These are phyloP conservation scores for Tolypocladium pustulatum DNA, from an alignment of 2,329 filamentous ascomycete species.

Conservation along the genomic window DNA sequence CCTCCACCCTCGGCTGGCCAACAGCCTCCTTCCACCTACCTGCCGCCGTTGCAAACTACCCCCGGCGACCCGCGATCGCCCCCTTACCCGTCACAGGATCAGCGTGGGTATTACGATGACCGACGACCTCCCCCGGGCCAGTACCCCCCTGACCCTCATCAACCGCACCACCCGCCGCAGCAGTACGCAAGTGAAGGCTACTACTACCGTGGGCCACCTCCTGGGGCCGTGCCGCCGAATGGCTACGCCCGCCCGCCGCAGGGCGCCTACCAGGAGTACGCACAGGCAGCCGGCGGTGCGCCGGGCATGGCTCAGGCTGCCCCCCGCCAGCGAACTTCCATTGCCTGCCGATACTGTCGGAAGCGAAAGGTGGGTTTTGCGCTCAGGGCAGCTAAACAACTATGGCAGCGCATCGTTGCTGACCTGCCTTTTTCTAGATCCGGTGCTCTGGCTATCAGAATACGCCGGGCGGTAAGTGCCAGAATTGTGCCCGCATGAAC, in stretches of 20 bases:
- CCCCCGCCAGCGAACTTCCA: conserved; percentile 47
- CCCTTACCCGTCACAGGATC: conserved; percentile 28
- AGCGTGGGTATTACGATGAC: conserved; percentile 26
- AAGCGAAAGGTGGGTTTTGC: conserved; percentile 42
- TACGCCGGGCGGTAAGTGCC: conserved; percentile 47
- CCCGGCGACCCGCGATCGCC: conserved; percentile 21
- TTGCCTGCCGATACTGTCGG: conserved; percentile 50
- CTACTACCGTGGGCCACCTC: conserved; percentile 19
- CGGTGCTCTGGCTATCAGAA: conserved; percentile 51
- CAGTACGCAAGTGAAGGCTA: conserved; percentile 23
- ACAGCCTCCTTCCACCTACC: conserved; percentile 19
- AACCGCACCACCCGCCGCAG: background rate
- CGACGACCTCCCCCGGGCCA: conserved; percentile 18
- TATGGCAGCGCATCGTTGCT: conserved; percentile 5
- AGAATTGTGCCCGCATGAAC: conserved; percentile 51
- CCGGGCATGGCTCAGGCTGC: conserved; percentile 38
- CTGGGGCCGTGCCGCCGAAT: conserved; percentile 18
- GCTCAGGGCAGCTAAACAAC: background rate
- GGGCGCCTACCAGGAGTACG: conserved; percentile 24
- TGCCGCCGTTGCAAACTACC: conserved; percentile 25
- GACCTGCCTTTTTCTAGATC: conserved; percentile 29
- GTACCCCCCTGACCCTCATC: conserved; percentile 14
- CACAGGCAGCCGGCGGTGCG: conserved; percentile 17
- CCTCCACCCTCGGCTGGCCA: conserved; percentile 25
- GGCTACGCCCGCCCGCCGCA: conserved; percentile 15